These are phyloP conservation scores for Nemania abortiva DNA, from an alignment of 2,329 filamentous ascomycete species.

Conservation along the genomic window DNA sequence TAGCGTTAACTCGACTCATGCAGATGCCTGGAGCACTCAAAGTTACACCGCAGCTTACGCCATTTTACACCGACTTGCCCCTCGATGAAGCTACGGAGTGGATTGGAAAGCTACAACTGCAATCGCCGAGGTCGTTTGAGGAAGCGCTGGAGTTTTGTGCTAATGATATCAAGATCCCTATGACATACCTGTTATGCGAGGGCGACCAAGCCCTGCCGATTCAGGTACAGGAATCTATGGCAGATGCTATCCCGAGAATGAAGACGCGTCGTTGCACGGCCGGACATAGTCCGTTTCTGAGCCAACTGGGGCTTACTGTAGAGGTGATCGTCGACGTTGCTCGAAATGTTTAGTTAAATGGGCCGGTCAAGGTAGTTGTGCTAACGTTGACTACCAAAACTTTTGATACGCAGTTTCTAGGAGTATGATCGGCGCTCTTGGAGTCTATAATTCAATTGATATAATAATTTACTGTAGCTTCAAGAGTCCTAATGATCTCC, in stretches of 20 bases:
- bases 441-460: no score
- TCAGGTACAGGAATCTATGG: constrained; percentile 23
- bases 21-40: constrained; percentile 15
- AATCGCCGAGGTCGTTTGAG: constrained; percentile 31
- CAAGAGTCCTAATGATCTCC: no score
- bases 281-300: constrained; percentile 33
- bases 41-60: constrained; percentile 7
- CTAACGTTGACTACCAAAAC: no score
- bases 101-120: constrained; percentile 15
- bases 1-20: background rate
- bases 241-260: constrained; percentile 23
- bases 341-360: background rate
- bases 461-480: no score
- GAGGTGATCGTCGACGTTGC: constrained; percentile 27
- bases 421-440: no score
- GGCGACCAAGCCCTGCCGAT: constrained; percentile 18
- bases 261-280: constrained; percentile 24
- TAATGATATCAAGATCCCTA: constrained; percentile 29
- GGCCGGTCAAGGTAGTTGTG: no score
- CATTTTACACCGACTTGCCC: constrained; percentile 31
- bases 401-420: no score
- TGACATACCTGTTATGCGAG: constrained; percentile 33
- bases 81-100: constrained; percentile 17
- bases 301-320: constrained; percentile 22
- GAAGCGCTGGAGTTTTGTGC: constrained; percentile 26